Evolutionary conservation across 139 green algal genomes (phyloP).

Genomic region (Chlamydomonas incerta): DNA sequence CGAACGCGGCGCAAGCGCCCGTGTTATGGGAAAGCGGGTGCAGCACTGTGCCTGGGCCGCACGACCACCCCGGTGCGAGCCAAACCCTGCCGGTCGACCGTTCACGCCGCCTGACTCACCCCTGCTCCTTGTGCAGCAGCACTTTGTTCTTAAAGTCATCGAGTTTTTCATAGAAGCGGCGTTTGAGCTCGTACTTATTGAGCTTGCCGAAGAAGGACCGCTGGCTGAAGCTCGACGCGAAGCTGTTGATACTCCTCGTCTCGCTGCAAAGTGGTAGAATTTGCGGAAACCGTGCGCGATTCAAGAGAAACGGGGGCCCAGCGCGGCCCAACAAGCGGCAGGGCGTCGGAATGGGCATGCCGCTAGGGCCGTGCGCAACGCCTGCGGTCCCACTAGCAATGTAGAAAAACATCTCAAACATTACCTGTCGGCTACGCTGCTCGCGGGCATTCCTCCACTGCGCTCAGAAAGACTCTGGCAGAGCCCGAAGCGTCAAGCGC

Average conservation of each 20-base stretch:
- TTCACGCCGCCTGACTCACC: slow-evolving; percentile 33
- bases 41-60: no score
- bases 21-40: no score
- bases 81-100: not conserved
- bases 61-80: no score
- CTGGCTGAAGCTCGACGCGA: slow-evolving; percentile 44
- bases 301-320: not conserved
- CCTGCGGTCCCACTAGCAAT: no score
- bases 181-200: slow-evolving; percentile 60
- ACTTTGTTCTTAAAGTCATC: slow-evolving; percentile 62
- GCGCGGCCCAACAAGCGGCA: not conserved
- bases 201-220: slow-evolving; percentile 49
- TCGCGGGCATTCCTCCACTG: slow-evolving; percentile 27
- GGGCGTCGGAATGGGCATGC: not conserved
- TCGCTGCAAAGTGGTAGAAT: slow-evolving; percentile 1
- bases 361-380: not conserved
- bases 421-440: slow-evolving; percentile 30
- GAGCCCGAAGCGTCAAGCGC: no score
- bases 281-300: not conserved
- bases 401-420: no score
- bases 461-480: not conserved
- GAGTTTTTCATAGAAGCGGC: slow-evolving; percentile 62
- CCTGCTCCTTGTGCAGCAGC: slow-evolving; percentile 55
- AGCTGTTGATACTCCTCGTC: slow-evolving; percentile 21
- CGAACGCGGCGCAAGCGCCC: no score